Evolutionary conservation across 177 flowering plant species (phyloP).

Genomic region (Vitis hybrid): DNA sequence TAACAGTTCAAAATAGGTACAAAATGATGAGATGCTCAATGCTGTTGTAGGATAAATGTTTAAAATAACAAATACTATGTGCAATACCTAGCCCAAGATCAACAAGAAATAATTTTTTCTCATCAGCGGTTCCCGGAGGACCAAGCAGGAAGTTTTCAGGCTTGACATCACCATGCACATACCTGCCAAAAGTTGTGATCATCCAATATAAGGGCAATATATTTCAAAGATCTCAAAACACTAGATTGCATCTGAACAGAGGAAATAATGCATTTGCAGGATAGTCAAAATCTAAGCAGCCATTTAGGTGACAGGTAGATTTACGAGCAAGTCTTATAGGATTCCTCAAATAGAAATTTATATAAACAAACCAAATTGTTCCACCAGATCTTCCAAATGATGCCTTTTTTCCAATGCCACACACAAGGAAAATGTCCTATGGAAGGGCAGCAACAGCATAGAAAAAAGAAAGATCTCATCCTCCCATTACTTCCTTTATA

Average conservation of each 20-base stretch:
- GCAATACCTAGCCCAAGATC: constrained; percentile 70
- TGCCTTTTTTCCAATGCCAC: neutral
- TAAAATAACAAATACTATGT: neutral
- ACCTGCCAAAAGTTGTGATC: constrained; percentile 29
- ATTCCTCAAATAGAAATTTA: neutral
- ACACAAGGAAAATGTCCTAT: neutral
- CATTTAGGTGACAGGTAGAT: neutral
- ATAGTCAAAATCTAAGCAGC: neutral
- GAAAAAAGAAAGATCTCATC: neutral
- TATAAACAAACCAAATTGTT: neutral
- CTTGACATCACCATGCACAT: constrained; percentile 79
- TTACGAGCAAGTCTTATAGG: neutral
- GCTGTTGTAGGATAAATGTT: neutral
- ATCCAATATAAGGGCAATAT: neutral
- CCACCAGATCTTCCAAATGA: neutral
- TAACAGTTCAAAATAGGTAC: constrained; percentile 16
- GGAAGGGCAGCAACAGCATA: neutral
- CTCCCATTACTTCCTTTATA: neutral
- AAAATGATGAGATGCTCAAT: neutral
- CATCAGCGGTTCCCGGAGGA: constrained; percentile 57
- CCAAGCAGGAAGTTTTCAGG: constrained; percentile 79
- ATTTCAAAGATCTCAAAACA: neutral
- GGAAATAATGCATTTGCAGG: no score
- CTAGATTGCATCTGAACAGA: no score
- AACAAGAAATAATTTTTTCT: constrained; percentile 59